Percentiles rank a stretch among this genome's conserved stretches.
These are phyloP conservation scores for Lachancea waltii DNA, from an alignment of 805 yeast genomes.

Conservation along the genomic window DNA sequence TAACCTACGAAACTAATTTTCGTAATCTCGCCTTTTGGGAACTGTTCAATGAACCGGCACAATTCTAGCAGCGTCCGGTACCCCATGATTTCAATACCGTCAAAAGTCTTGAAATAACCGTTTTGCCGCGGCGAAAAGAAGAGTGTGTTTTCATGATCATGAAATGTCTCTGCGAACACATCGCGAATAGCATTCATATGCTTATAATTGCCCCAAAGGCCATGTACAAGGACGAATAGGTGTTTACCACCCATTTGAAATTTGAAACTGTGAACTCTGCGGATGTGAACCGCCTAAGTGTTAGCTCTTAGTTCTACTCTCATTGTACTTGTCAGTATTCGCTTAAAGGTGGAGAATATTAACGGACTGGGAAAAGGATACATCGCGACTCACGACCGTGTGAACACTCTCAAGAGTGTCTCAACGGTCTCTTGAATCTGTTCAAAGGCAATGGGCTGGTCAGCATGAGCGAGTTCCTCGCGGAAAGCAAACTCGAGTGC, in stretches of 20 bases:
- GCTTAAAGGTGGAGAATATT: not conserved
- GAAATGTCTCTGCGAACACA: constrained; percentile 34
- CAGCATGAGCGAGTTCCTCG: constrained; percentile 14
- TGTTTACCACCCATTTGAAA: constrained; percentile 34
- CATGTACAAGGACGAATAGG: constrained; percentile 69
- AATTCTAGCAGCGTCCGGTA: constrained; percentile 66
- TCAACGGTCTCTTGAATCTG: constrained; percentile 34
- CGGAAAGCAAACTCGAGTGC: constrained; percentile 37
- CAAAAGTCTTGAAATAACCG: constrained; percentile 70
- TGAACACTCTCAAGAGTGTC: constrained; percentile 30
- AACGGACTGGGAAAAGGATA: not conserved
- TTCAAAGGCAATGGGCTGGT: constrained; percentile 26
- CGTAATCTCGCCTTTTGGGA: constrained; percentile 30
- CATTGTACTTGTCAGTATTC: too few species aligned
- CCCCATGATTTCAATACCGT: constrained; percentile 73
- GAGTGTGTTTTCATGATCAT: constrained; percentile 35
- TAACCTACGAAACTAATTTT: constrained; percentile 77
- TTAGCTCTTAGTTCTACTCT: too few species aligned
- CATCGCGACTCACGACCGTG: constrained; percentile 17
- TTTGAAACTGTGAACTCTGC: too few species aligned
- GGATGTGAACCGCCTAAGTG: too few species aligned
- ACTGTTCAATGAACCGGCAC: constrained; percentile 35
- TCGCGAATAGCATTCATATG: constrained; percentile 48
- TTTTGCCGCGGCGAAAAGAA: constrained; percentile 53
- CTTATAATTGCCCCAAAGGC: constrained; percentile 64